Base-by-base conservation (phyloP, 768 basidiomycete genomes). In the Suillus placidus region DNA sequence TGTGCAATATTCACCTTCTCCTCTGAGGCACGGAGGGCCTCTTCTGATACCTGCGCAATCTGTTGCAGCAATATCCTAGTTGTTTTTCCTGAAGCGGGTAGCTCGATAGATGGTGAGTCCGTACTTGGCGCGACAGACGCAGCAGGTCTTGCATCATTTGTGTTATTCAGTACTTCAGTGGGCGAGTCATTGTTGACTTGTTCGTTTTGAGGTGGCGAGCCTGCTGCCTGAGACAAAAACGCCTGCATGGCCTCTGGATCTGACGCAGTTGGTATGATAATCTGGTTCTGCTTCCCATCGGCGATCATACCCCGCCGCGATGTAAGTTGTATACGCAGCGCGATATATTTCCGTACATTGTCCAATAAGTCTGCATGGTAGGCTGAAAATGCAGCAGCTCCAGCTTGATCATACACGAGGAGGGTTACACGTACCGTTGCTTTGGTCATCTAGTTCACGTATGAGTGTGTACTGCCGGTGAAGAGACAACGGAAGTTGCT, bases 1-100 rank as follows among this genome's bases (percentile, higher is more conserved):
- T 86, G 85, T 3, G 92, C 89, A 20, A 94, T 81, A 68, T 87
- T 91, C 37, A 90, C 84, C 73, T 94, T 94, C 74, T 95, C 93
- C 67, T 92, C 89, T 13, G 87, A 85, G 4, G 87, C 83, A 5
- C 86, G 84, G 12, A 89, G 75, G 1, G 86, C 74, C 66, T 89
- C 87, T 70, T 90, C 89, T 14, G 84, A 80, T 9, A 88, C 74
- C 67, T 82, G 82, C 4, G 88, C 87, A 61, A 93, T 83, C 57
- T 82, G 80, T 23, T 85, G 80, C 34, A 93, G 80, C 67, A 89
- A 73, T 63, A 82, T 80, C 23, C 84, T 81, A 8, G 84, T 82
- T 23, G 82, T 80, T 55, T 75, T 66, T 57, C 77, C 76, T 43
- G 67, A 20, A 42, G 26, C 23, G 18, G 40, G 30, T 32, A 42